phyloP scores from a whole-genome alignment of 495 filamentous ascomycete genomes.

The Evansstolkia leycettana region DNA sequence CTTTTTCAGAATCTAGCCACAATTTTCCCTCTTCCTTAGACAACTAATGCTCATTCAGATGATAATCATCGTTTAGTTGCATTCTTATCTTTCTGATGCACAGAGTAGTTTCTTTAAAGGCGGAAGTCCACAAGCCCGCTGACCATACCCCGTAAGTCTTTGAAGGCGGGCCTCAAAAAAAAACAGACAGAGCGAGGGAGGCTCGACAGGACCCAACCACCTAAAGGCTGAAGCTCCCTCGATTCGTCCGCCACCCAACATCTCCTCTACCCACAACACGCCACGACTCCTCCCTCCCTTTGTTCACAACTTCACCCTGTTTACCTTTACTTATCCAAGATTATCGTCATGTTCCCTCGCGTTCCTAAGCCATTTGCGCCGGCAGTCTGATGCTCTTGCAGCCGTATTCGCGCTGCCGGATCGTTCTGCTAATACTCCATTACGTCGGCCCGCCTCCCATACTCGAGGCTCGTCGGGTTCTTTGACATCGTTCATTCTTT shows the following conservation, averaged over 20 bases:
- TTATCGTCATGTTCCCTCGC: constrained; percentile 10
- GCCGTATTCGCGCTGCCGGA: constrained; percentile 15
- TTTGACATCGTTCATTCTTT: not conserved
- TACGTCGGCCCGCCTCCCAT: constrained; percentile 6
- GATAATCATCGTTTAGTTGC: too few species aligned
- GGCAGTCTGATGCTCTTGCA: constrained; percentile 18
- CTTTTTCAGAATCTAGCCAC: too few species aligned
- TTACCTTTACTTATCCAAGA: not conserved
- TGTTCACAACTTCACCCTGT: constrained; percentile 11
- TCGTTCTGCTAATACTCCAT: constrained; percentile 5
- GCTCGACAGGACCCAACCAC: not conserved
- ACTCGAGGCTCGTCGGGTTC: constrained; percentile 2
- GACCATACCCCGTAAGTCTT: too few species aligned
- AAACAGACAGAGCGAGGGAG: too few species aligned
- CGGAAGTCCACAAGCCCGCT: too few species aligned
- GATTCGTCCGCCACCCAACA: constrained; percentile 14
- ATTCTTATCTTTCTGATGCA: too few species aligned
- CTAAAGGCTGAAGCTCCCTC: not conserved
- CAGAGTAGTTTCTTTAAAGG: too few species aligned
- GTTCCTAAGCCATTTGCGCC: constrained; percentile 7
- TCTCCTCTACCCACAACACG: constrained; percentile 23
- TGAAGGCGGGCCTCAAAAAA: not conserved
- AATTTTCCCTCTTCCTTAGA: too few species aligned
- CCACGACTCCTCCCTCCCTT: constrained; percentile 19
- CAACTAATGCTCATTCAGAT: too few species aligned